These are phyloP conservation scores for Fusarium temperatum DNA, from an alignment of 2,329 filamentous ascomycete species.

Conservation along the genomic window DNA sequence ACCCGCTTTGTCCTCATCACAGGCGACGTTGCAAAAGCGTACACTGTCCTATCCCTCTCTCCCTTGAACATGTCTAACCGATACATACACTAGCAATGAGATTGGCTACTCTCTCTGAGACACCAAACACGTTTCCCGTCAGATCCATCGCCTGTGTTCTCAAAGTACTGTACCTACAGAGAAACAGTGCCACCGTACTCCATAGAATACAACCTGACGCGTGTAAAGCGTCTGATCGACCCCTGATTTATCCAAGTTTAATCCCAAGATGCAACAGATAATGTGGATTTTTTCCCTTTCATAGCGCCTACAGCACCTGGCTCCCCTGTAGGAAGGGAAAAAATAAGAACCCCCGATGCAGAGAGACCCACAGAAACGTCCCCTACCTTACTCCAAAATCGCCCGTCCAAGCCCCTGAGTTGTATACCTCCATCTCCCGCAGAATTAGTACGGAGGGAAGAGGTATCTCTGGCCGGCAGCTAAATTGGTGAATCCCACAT, in stretches of 20 bases:
- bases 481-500: conserved; percentile 38
- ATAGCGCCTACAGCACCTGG: background rate
- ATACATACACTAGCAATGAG: conserved; percentile 8
- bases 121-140: background rate
- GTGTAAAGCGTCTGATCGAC: conserved; percentile 27
- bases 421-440: background rate
- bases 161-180: background rate
- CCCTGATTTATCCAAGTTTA: conserved; percentile 13
- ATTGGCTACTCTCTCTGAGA: conserved; percentile 15
- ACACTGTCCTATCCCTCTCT: conserved; percentile 11
- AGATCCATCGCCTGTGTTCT: background rate
- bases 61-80: conserved; percentile 17
- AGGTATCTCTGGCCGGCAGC: conserved; percentile 3
- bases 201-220: conserved; percentile 5
- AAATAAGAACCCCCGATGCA: conserved; percentile 7
- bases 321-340: background rate
- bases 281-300: background rate
- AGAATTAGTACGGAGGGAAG: background rate
- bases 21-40: background rate
- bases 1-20: background rate
- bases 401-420: conserved; percentile 23
- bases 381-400: conserved; percentile 29
- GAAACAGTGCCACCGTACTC: background rate
- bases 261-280: background rate
- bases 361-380: conserved; percentile 12